phyloP scores from a whole-genome alignment of 805 yeast genomes.

The Ogataea pignaliae region DNA sequence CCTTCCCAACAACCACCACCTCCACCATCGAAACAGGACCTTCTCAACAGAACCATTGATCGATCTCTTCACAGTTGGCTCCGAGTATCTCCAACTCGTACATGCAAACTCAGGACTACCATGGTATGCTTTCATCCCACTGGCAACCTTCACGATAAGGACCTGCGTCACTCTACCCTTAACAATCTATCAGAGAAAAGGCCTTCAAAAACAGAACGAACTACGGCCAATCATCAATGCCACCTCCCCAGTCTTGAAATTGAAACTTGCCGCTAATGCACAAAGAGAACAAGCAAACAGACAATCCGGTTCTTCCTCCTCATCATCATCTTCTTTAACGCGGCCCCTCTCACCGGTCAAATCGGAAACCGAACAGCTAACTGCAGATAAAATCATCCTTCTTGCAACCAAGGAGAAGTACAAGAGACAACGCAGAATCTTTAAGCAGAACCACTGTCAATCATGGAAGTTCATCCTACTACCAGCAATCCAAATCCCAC shows the following conservation, averaged over 20 bases:
- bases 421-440: slow-evolving; percentile 68
- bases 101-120: slow-evolving; percentile 64
- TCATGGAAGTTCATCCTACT: slow-evolving; percentile 73
- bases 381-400: slow-evolving; percentile 74
- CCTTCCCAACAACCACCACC: neutral
- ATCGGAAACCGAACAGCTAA: slow-evolving; percentile 38
- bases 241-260: slow-evolving; percentile 67
- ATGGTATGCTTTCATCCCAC: slow-evolving; percentile 80
- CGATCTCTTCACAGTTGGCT: slow-evolving; percentile 19
- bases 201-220: slow-evolving; percentile 66
- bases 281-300: slow-evolving; percentile 30
- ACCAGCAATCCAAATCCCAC: slow-evolving; percentile 80
- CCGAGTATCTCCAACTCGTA: slow-evolving; percentile 36
- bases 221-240: slow-evolving; percentile 70
- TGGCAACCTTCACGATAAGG: slow-evolving; percentile 63
- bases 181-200: slow-evolving; percentile 64
- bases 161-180: slow-evolving; percentile 70
- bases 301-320: slow-evolving; percentile 14
- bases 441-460: slow-evolving; percentile 62
- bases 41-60: slow-evolving; percentile 21
- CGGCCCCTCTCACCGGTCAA: slow-evolving; percentile 10
- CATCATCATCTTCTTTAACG: neutral
- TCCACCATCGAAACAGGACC: slow-evolving; percentile 7
- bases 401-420: slow-evolving; percentile 74
- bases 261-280: slow-evolving; percentile 47